These are phyloP conservation scores for Candida mesenterica DNA, from an alignment of 1,139 yeast genomes.

Conservation along the genomic window DNA sequence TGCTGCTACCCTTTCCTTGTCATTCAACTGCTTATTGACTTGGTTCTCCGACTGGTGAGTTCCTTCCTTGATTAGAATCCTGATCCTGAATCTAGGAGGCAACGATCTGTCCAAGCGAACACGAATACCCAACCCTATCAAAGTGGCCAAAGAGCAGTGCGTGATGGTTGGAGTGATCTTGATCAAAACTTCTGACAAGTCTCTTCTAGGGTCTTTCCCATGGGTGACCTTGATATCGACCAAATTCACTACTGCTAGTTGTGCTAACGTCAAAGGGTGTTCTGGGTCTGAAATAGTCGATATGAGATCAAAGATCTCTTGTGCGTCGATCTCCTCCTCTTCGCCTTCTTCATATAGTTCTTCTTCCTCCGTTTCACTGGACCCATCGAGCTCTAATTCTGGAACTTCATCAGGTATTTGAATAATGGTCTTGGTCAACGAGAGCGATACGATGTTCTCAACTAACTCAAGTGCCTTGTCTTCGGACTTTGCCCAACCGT, in stretches of 20 bases:
- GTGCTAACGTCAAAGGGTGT: slow-evolving; percentile 94
- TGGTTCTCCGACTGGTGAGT: slow-evolving; percentile 95
- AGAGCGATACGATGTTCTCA: slow-evolving; percentile 23
- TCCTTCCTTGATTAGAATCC: slow-evolving; percentile 81
- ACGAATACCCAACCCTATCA: slow-evolving; percentile 91
- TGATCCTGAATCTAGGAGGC: slow-evolving; percentile 80
- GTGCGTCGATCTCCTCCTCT: slow-evolving; percentile 64
- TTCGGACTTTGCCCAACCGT: slow-evolving; percentile 11
- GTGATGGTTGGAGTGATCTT: slow-evolving; percentile 96
- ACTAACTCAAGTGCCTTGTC: slow-evolving; percentile 19
- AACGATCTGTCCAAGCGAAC: slow-evolving; percentile 87
- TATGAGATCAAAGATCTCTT: slow-evolving; percentile 60
- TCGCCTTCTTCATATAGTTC: slow-evolving; percentile 33
- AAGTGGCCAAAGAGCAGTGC: slow-evolving; percentile 93
- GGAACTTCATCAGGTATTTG: slow-evolving; percentile 17
- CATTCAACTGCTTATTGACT: slow-evolving; percentile 94
- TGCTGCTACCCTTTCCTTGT: slow-evolving; percentile 96
- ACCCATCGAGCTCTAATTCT: slow-evolving; percentile 27
- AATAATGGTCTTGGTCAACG: slow-evolving; percentile 15
- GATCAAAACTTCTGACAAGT: slow-evolving; percentile 74
- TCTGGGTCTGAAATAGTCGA: slow-evolving; percentile 95
- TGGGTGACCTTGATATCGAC: slow-evolving; percentile 72
- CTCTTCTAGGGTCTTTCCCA: slow-evolving; percentile 42
- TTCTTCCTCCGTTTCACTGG: slow-evolving; percentile 14
- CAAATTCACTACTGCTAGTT: slow-evolving; percentile 88